Percentiles rank a stretch among this genome's conserved stretches.
phyloP scores from a whole-genome alignment of 2,329 filamentous ascomycete species.

The Colletotrichum sp. region DNA sequence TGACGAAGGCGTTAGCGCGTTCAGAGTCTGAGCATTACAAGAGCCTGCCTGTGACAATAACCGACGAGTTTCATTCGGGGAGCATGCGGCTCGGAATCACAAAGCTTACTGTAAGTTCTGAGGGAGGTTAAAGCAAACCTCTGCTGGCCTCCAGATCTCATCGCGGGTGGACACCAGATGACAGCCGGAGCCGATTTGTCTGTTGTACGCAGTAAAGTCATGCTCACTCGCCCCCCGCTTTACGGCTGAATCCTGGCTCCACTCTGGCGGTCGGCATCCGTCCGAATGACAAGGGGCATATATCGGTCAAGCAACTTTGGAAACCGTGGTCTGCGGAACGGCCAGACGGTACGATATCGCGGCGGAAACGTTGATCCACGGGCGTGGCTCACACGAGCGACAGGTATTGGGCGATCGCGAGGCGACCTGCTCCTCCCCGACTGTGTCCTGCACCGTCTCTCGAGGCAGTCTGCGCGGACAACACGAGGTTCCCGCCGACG shows the following conservation, averaged over 20 bases:
- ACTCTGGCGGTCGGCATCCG: not conserved
- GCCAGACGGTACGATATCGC: not conserved
- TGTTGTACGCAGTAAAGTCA: not conserved
- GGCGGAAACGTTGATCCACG: not conserved
- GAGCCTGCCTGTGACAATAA: not conserved
- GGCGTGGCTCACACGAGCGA: not conserved
- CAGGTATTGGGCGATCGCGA: not conserved
- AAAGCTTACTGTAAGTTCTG: not conserved
- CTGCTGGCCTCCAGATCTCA: not conserved
- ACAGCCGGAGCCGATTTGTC: not conserved
- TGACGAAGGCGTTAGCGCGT: not conserved
- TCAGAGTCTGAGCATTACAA: not conserved
- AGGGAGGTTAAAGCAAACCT: not conserved
- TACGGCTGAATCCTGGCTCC: not conserved
- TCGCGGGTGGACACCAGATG: not conserved
- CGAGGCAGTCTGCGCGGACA: slow-evolving; percentile 6
- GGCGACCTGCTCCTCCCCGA: not conserved
- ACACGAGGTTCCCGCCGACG: slow-evolving; percentile 14
- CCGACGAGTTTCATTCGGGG: not conserved
- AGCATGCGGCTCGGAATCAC: not conserved
- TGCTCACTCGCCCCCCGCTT: not conserved
- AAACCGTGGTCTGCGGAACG: not conserved
- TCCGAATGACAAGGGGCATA: not conserved
- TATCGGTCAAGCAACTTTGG: not conserved
- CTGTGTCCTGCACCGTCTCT: slow-evolving; percentile 16